Percentiles rank a stretch among this genome's conserved stretches.
phyloP scores from a whole-genome alignment of 768 basidiomycete species.

The Podaxis sp. region DNA sequence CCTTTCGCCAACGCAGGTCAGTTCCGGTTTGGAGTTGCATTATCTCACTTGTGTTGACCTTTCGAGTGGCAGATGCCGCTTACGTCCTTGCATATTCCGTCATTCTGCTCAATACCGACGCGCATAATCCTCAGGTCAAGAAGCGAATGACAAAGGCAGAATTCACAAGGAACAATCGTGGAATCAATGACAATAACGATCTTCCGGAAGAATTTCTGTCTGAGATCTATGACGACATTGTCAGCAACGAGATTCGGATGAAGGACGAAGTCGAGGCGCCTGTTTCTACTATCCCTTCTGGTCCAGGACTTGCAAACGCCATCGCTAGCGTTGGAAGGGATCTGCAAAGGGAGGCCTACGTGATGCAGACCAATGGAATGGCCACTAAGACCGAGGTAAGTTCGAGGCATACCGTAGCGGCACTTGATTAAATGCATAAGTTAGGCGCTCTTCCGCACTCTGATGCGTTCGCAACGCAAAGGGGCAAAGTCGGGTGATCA shows the following conservation, averaged over 20 bases:
- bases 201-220: constrained; percentile 83
- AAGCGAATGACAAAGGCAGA: constrained; percentile 90
- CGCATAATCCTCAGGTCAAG: constrained; percentile 93
- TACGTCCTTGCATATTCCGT: constrained; percentile 95
- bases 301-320: constrained; percentile 77
- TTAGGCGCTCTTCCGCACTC: constrained; percentile 87
- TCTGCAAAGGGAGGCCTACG: constrained; percentile 93
- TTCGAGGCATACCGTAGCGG: neutral
- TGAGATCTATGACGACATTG: constrained; percentile 87
- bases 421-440: neutral
- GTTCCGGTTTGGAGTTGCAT: constrained; percentile 22
- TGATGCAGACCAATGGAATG: constrained; percentile 95
- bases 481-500: constrained; percentile 76
- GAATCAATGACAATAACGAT: constrained; percentile 90
- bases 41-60: neutral
- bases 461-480: constrained; percentile 91
- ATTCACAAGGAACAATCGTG: constrained; percentile 93
- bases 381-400: constrained; percentile 91
- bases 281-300: constrained; percentile 38
- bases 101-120: constrained; percentile 96
- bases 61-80: constrained; percentile 63
- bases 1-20: constrained; percentile 92
- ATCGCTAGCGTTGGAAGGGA: constrained; percentile 91
- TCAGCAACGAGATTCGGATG: constrained; percentile 93
- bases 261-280: constrained; percentile 89